phyloP scores from a whole-genome alignment of 768 basidiomycete genomes.

The Gymnopilus dilepis region DNA sequence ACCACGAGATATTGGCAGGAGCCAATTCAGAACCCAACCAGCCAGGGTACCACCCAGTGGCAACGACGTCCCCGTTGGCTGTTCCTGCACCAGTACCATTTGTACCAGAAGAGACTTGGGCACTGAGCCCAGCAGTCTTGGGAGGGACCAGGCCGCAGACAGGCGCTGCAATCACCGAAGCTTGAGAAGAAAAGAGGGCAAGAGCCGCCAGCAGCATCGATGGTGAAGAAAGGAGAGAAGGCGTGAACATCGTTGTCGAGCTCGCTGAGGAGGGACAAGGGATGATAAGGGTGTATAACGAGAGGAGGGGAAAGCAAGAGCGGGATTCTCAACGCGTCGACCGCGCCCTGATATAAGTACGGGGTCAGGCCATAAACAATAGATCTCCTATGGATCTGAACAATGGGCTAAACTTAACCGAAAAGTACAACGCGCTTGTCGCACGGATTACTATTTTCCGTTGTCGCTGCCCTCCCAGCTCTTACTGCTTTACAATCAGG shows the following conservation, averaged over 20 bases:
- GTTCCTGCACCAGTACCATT: conserved; percentile 15
- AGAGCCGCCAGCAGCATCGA: conserved; percentile 36
- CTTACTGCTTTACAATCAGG: too few relatives aligned
- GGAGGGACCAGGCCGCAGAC: conserved; percentile 40
- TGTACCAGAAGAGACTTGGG: background rate
- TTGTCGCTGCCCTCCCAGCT: background rate
- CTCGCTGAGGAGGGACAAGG: background rate
- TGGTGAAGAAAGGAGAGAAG: background rate
- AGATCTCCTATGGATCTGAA: conserved; percentile 4
- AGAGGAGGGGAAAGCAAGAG: background rate
- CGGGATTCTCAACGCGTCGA: background rate
- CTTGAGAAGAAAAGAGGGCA: conserved; percentile 9
- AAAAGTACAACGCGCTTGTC: conserved; percentile 5
- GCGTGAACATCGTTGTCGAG: background rate
- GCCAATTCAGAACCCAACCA: conserved; percentile 50
- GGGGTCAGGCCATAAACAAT: background rate
- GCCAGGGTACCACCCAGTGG: conserved; percentile 62
- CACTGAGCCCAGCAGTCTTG: conserved; percentile 12
- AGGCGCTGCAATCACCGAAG: conserved; percentile 9
- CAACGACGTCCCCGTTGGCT: conserved; percentile 40
- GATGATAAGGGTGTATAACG: background rate
- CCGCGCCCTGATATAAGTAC: background rate
- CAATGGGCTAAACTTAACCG: background rate
- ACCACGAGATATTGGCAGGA: conserved; percentile 54
- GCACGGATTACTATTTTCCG: conserved; percentile 4